A percentile compares a stretch with the other conserved stretches of the same genome.
Conservation (phyloP, 495 filamentous ascomycete genomes). For the Cladorrhinum samala region DNA sequence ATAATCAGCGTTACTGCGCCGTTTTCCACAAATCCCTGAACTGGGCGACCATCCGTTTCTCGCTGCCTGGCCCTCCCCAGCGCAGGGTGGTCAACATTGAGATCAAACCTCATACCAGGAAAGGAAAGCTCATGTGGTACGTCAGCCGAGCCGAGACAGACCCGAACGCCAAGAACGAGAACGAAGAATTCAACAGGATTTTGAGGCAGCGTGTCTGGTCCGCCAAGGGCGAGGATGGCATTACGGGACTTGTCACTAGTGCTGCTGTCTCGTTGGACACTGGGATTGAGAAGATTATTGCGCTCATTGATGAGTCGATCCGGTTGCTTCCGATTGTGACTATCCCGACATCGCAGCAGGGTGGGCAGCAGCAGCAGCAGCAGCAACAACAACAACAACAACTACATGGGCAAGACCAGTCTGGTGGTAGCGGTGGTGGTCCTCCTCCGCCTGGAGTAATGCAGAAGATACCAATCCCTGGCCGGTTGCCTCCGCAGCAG, state of each 20-base stretch:
- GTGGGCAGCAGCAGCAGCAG: slow-evolving; percentile 5
- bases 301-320: slow-evolving; percentile 24
- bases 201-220: slow-evolving; percentile 34
- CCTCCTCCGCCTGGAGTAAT: too few relatives aligned
- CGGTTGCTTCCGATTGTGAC: slow-evolving; percentile 17
- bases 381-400: slow-evolving; percentile 10
- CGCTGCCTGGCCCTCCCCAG: slow-evolving; percentile 18
- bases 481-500: neutral
- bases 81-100: slow-evolving; percentile 32
- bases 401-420: slow-evolving; percentile 6
- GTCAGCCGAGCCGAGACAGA: slow-evolving; percentile 23
- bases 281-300: slow-evolving; percentile 28
- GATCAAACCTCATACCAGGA: slow-evolving; percentile 29
- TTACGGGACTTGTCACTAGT: slow-evolving; percentile 28
- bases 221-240: slow-evolving; percentile 19
- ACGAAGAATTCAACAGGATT: slow-evolving; percentile 38
- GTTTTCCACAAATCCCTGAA: slow-evolving; percentile 40
- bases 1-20: slow-evolving; percentile 33
- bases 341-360: neutral
- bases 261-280: slow-evolving; percentile 27
- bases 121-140: slow-evolving; percentile 38
- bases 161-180: slow-evolving; percentile 9
- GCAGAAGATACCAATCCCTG: neutral
- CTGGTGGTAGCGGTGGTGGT: neutral
- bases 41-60: slow-evolving; percentile 46